These are phyloP conservation scores for Saposhnikovia divaricata DNA, from an alignment of 129 eudicot genomes.

Conservation along the genomic window DNA sequence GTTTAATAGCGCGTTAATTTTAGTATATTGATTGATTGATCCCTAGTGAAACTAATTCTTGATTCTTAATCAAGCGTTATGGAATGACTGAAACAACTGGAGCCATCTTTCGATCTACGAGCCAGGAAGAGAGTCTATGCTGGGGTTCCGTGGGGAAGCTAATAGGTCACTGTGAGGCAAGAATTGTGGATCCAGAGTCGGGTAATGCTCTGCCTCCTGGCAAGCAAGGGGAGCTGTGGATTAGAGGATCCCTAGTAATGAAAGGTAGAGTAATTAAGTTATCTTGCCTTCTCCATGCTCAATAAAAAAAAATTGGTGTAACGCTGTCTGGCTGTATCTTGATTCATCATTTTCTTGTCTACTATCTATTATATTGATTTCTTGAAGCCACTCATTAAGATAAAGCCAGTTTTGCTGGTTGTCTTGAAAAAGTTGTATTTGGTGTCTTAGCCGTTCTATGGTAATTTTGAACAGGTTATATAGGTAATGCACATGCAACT, in stretches of 20 bases:
- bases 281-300: background rate
- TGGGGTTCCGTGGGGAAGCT: conserved; percentile 31
- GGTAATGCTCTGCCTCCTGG: conserved; percentile 31
- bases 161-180: conserved; percentile 14
- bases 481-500: conserved; percentile 23
- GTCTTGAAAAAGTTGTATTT: background rate
- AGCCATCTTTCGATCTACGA: conserved; percentile 3
- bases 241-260: conserved; percentile 26
- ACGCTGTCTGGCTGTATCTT: background rate
- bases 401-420: background rate
- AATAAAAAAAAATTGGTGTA: too few relatives aligned
- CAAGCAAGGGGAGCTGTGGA: conserved; percentile 33
- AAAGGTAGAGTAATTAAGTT: conserved; percentile 17
- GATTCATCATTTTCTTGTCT: background rate
- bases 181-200: conserved; percentile 26
- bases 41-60: background rate
- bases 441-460: background rate
- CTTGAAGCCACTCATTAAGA: background rate
- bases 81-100: conserved; percentile 40
- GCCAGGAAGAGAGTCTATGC: conserved; percentile 15
- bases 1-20: background rate
- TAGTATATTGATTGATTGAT: background rate
- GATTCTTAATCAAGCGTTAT: conserved; percentile 19
- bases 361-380: background rate
- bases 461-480: conserved; percentile 24